Conservation (phyloP, 768 basidiomycete genomes). For the Tylopilus cervinicoccineus region DNA sequence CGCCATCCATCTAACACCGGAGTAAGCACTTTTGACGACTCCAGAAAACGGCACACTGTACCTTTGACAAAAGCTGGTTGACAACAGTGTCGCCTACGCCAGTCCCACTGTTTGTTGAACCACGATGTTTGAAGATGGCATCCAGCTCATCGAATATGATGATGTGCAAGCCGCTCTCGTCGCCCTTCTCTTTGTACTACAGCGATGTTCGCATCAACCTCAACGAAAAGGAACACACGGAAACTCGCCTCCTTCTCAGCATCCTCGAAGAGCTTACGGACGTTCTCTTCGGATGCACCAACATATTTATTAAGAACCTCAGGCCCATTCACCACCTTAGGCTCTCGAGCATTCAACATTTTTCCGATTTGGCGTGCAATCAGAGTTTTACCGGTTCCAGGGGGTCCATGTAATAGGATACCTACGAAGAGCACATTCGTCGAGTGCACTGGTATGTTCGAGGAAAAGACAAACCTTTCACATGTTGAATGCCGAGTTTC, state of each 20-base stretch:
- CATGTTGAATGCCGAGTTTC: conserved; percentile 96
- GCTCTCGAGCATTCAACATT: conserved; percentile 97
- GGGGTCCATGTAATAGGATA: conserved; percentile 93
- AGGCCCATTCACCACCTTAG: conserved; percentile 97
- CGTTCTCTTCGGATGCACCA: conserved; percentile 95
- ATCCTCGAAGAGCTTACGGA: conserved; percentile 95
- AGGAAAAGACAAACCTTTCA: conserved; percentile 67
- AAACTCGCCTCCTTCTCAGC: conserved; percentile 86
- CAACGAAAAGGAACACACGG: not conserved
- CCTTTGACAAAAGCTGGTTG: conserved; percentile 97
- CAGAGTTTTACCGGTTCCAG: conserved; percentile 97
- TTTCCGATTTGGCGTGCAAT: conserved; percentile 99
- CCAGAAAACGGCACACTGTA: conserved; percentile 19
- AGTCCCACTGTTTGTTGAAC: conserved; percentile 84
- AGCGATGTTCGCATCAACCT: not conserved
- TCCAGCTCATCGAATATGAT: conserved; percentile 99
- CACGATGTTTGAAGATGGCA: conserved; percentile 98
- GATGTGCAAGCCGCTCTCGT: conserved; percentile 96
- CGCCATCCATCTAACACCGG: conserved; percentile 87
- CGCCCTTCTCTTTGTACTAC: conserved; percentile 95
- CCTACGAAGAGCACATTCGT: conserved; percentile 40
- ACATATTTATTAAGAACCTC: conserved; percentile 98
- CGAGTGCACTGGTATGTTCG: not conserved
- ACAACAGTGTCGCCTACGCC: conserved; percentile 99
- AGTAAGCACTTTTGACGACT: conserved; percentile 8